Base-by-base conservation (phyloP, 164 flowering plant genomes). In the Euptelea pleiosperma region DNA sequence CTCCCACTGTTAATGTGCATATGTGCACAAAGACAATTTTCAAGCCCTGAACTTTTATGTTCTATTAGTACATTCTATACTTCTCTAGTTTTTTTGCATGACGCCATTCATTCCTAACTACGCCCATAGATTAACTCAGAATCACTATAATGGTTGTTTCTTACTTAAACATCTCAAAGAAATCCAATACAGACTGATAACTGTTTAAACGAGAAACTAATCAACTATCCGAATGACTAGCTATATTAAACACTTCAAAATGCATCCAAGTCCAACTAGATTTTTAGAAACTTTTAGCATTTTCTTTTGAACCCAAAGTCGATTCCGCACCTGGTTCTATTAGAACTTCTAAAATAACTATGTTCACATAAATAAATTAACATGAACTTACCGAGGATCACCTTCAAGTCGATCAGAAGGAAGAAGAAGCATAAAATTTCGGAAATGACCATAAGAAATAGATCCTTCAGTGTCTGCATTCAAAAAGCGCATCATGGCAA, bases 401-500 rank as follows among this genome's bases (percentile, higher is more conserved):
- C 90, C 99, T 73, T 81, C 77, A 67, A 93, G 90, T 39, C 96
- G 79, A 45, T 93, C 97, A 44, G 92, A 86, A 42, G 99, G 99
- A 42, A 93, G 94, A 35, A 93, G 73, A 58, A 93, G 80, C 99
- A 93, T 89, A 70, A 93, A 93, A 71, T 88, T 88, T 42, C 95
- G 86, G 63, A 93, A 93, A 80, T 90, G 97, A 12, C 97, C 95
- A 86, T 93, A 93, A 40, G 97, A 85, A 49, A 93, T 93, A 61
- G 96, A 86, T 71, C 73, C 96, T 70, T 81, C 96, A 12, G 79
- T 75, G 57, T 90, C 99, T 16, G 87, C 94, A 74, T 83, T 82
- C 43, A 93, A 72, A 80, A 86, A 93, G 44, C 94, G 84, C 97
- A 89, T 87, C 99, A 93, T 93, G 18, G 97, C 97, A 71, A 79